Base-by-base conservation (phyloP, 352 stramenopile species). In the Thraustotheca clavata region DNA sequence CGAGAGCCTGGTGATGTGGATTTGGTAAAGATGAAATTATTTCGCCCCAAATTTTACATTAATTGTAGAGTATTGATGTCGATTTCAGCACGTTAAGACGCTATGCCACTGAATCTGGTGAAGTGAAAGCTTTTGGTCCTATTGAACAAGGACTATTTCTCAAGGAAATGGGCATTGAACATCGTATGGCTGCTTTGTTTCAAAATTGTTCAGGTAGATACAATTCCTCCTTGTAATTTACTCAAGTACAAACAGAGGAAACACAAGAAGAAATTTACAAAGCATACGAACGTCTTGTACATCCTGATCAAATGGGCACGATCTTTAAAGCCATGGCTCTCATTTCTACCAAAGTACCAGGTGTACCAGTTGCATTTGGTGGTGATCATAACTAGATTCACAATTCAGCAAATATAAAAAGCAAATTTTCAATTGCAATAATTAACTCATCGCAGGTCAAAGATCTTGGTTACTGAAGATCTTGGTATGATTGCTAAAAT, bases 261-360 rank as follows among this genome's bases (percentile, higher is more conserved):
- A 81, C 96, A 55, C 72, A 95, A 70, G 80, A 96, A 38, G 79
- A 95, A 41, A 69, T 98, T 18, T 96, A 94, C 63, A 83, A 88
- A 41, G 87, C 92, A 12, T 90, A 97, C 60, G 89, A 98, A 69
- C 89, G 92, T 29, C 83, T 98, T 33, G 83, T 97, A 20, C 71
- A 92, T 43, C 67, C 83, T 0, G 89, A 97, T 31, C 87, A 98
- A 61, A 98, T 98, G 90, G 94, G 92, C 27, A 81, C 86, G 40
- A 89, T 95, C 65, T 98, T 96, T 74, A 98, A 98, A 68, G 94
- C 95, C 27, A 80, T 98, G 74, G 90, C 89, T 4, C 73, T 98
- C 59, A 76, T 74, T n/a, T 62, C 55, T 26, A 22, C 14, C 55
- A 62, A 62, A n/a, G 38, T 62, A 18, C 12, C 22, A 14, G 55